Conservation (phyloP, 1,139 yeast species). For the Hyphopichia fennica region DNA sequence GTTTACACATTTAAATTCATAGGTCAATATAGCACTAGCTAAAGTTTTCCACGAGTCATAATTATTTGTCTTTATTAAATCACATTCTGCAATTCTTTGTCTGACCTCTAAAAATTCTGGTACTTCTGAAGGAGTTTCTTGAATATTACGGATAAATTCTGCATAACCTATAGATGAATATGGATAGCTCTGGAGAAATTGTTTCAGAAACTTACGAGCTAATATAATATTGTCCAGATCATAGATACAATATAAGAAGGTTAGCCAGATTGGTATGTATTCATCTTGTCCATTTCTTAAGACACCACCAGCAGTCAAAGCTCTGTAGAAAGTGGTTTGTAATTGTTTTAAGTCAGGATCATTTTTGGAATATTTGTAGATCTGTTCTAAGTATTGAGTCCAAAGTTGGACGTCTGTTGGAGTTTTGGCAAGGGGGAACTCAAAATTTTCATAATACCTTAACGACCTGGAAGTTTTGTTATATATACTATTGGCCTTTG, state of each 20-base stretch:
- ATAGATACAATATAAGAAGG: slow-evolving; percentile 25
- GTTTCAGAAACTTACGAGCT: slow-evolving; percentile 10
- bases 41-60: slow-evolving; percentile 40
- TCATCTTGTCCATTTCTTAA: slow-evolving; percentile 5
- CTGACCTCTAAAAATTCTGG: slow-evolving; percentile 9
- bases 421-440: slow-evolving; percentile 16
- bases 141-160: slow-evolving; percentile 25
- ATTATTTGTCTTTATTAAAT: slow-evolving; percentile 16
- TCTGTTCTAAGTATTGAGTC: slow-evolving; percentile 31
- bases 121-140: slow-evolving; percentile 10
- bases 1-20: slow-evolving; percentile 12
- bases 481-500: slow-evolving; percentile 35
- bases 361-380: slow-evolving; percentile 18
- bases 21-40: slow-evolving; percentile 28
- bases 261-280: slow-evolving; percentile 31
- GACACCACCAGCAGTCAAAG: slow-evolving; percentile 11
- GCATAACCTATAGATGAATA: slow-evolving; percentile 26
- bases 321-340: slow-evolving; percentile 22
- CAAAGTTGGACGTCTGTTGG: slow-evolving; percentile 23
- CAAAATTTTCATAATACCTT: slow-evolving; percentile 28
- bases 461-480: slow-evolving; percentile 26
- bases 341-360: background rate
- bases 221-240: slow-evolving; percentile 4
- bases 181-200: slow-evolving; percentile 24
- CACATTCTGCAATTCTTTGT: slow-evolving; percentile 14